Evolutionary conservation across 441 rosid species (phyloP).

Genomic region (Euphorbia corollata): DNA sequence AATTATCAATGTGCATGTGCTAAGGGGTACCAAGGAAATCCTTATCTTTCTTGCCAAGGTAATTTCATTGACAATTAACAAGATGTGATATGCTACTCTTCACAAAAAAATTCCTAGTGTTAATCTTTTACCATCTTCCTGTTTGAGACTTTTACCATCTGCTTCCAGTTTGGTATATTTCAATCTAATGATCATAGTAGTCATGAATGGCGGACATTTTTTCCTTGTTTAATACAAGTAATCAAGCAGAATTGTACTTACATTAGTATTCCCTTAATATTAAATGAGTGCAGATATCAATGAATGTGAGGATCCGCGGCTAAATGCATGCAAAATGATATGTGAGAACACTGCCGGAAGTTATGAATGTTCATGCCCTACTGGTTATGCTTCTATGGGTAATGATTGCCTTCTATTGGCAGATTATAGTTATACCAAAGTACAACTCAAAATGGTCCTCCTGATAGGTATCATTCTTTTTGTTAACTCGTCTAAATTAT

Average conservation of each 20-base stretch:
- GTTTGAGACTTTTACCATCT: too few relatives aligned
- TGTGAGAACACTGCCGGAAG: slow-evolving; percentile 6
- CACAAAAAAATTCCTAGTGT: too few relatives aligned
- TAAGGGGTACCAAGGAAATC: slow-evolving; percentile 6
- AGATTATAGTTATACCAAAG: background rate
- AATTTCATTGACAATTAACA: background rate
- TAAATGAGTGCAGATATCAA: slow-evolving; percentile 2
- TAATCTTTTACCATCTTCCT: too few relatives aligned
- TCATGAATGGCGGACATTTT: too few relatives aligned
- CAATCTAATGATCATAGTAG: too few relatives aligned
- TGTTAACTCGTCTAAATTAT: background rate
- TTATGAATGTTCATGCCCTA: slow-evolving; percentile 5
- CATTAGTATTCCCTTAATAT: background rate
- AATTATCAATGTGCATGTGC: background rate
- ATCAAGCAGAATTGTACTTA: background rate
- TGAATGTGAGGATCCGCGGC: background rate
- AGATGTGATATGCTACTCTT: too few relatives aligned
- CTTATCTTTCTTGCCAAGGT: slow-evolving; percentile 14
- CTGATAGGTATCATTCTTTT: background rate
- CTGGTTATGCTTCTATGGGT: background rate
- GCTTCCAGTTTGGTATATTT: too few relatives aligned
- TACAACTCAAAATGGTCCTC: background rate
- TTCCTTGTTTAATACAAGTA: background rate
- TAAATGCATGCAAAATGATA: background rate
- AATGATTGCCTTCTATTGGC: background rate